Conservation (phyloP, 2,329 filamentous ascomycete genomes). For the Pyrenophora tritici-repentis region DNA sequence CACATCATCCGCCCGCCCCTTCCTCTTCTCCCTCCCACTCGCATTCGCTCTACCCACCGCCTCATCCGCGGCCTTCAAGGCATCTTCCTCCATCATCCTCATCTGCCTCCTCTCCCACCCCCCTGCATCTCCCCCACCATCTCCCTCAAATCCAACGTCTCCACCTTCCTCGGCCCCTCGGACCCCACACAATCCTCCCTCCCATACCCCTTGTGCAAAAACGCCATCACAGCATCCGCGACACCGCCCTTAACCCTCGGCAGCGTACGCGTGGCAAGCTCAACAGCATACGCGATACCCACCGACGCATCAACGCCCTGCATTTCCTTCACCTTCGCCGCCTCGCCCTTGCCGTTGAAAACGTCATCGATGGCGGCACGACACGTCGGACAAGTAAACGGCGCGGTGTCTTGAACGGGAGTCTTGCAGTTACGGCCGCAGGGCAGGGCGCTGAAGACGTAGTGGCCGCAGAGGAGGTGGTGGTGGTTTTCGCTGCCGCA, state of each 20-base stretch:
- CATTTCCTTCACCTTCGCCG: not conserved
- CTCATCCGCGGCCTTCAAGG: not conserved
- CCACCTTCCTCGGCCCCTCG: not conserved
- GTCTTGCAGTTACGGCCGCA: slow-evolving; percentile 19
- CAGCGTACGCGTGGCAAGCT: not conserved
- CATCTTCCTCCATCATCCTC: not conserved
- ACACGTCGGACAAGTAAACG: slow-evolving; percentile 19
- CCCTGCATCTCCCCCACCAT: not conserved
- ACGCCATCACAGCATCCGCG: not conserved
- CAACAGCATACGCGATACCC: not conserved
- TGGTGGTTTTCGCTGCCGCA: slow-evolving; percentile 1
- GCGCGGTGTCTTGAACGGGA: not conserved
- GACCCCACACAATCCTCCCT: not conserved
- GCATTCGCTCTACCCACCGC: too few relatives aligned
- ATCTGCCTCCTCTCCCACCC: not conserved
- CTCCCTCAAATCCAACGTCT: not conserved
- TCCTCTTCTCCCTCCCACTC: not conserved
- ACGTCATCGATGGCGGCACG: slow-evolving; percentile 1
- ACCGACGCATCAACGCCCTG: not conserved
- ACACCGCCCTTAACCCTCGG: not conserved
- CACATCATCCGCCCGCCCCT: too few relatives aligned
- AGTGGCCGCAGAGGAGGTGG: slow-evolving; percentile 22
- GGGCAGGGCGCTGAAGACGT: slow-evolving; percentile 5
- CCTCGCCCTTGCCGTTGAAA: not conserved
- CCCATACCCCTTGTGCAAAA: not conserved